Evolutionary conservation across 2,329 filamentous ascomycete species (phyloP), one percentile per base, ranked within the genome.

Genomic region (Hymenoscyphus repandus): DNA sequence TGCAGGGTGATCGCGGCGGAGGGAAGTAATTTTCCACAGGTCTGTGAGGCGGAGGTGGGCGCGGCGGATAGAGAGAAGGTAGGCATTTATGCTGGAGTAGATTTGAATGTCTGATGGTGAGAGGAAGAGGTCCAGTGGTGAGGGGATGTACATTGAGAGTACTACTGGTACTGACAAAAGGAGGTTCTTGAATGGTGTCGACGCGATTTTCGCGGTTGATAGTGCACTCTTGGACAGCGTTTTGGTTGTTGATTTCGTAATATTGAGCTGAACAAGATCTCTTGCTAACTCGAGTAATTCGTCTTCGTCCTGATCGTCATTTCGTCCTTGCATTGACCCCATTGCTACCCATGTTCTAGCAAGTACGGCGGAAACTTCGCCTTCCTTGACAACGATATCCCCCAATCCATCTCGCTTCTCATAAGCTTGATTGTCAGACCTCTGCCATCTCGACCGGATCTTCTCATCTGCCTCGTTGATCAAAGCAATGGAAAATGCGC

Each of bases 401-500:
- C 78, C 77, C 2, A 90, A 62, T 4, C 76, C 74, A 52, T 82
- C 80, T 64, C 76, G 68, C 62, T 77, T 79, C 63, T 80, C 76
- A 64, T 75, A 76, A 1, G 74, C 75, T 5, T 83, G 65, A 47
- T 80, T 82, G 36, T 80, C 78, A 10, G 81, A 74, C 56, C 83
- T 74, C 59, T 77, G 81, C 76, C 88, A 88, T 45, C 89, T 82
- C 57, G 80, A 83, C n/a, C 82, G 78, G 20, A 93, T 78, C 59
- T 83, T 86, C 49, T 86, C 81, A 59, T 96, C 90, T 1, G 92
- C 90, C 70, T 96, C 88, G 33, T 85, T 80, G 1, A 95, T 89
- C 22, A 99, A 70, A 0, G 87, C 85, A 69, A 93, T 83, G 17
- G 91, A 90, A 66, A 99, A 99, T 66, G 97, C 93, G 47, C 92